Percentiles rank a stretch among this genome's conserved stretches.
Evolutionary conservation across 2,329 filamentous ascomycete species (phyloP).

Genomic region (Didymella sp.): DNA sequence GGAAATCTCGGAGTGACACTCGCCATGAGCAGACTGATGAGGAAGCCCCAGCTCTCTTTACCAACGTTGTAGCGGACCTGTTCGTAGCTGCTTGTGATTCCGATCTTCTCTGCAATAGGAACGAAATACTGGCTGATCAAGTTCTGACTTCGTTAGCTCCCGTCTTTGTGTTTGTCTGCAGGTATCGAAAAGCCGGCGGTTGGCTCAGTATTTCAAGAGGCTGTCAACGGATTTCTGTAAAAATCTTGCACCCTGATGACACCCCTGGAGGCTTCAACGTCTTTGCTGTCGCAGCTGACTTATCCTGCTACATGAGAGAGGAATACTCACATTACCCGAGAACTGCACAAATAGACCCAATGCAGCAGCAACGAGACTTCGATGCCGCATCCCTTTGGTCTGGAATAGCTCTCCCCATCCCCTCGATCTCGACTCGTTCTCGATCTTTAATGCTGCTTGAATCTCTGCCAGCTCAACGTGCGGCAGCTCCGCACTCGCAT

Average conservation of each 20-base stretch:
- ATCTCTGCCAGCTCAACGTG: slow-evolving; percentile 73
- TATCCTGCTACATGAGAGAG: background rate
- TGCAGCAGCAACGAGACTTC: slow-evolving; percentile 66
- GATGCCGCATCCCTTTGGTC: slow-evolving; percentile 69
- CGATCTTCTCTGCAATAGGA: slow-evolving; percentile 66
- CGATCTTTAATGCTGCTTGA: slow-evolving; percentile 66
- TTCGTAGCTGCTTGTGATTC: slow-evolving; percentile 58
- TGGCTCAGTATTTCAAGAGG: background rate
- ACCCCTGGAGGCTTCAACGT: background rate
- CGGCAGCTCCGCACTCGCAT: slow-evolving; percentile 60
- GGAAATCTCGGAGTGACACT: slow-evolving; percentile 63
- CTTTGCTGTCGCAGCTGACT: background rate
- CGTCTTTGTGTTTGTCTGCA: background rate
- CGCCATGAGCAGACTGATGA: slow-evolving; percentile 63
- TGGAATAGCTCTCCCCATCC: slow-evolving; percentile 67
- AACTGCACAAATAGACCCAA: slow-evolving; percentile 73
- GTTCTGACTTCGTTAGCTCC: slow-evolving; percentile 53
- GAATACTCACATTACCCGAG: slow-evolving; percentile 53
- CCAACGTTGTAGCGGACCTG: slow-evolving; percentile 58
- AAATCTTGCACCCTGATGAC: background rate
- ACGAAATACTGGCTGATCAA: slow-evolving; percentile 71
- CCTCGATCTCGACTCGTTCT: slow-evolving; percentile 58
- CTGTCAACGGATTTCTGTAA: background rate
- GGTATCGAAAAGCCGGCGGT: too few species aligned
- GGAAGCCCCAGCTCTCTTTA: slow-evolving; percentile 66